Conservation (phyloP, 1,284 basidiomycete species). For the Salmacisia buchloeana region DNA sequence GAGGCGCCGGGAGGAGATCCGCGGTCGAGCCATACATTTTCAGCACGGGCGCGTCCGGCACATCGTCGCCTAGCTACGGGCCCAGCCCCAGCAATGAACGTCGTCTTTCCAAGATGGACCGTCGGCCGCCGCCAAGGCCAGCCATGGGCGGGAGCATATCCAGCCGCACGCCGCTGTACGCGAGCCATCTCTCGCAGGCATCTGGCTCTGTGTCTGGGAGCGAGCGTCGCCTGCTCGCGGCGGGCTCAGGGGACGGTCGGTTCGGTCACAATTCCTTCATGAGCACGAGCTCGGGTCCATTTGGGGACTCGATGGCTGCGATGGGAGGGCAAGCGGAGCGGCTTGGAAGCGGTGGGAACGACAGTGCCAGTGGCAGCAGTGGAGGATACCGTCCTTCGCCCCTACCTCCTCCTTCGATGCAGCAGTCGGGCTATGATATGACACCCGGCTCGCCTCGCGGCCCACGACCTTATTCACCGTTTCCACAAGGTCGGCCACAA, state of each 20-base stretch:
- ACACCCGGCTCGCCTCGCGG: not conserved
- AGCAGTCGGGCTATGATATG: not conserved
- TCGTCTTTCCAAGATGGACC: not conserved
- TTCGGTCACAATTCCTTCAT: not conserved
- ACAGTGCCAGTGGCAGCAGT: not conserved
- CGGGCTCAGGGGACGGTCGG: not conserved
- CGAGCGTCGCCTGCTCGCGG: not conserved
- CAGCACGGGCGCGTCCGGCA: not conserved
- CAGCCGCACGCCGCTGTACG: not conserved
- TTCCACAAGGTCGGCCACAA: too few species aligned
- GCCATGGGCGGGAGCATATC: not conserved
- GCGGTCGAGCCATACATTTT: not conserved
- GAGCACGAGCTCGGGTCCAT: constrained; percentile 4
- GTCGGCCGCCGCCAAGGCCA: not conserved
- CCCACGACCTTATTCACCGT: too few species aligned
- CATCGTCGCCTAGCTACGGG: not conserved
- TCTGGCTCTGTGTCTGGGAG: not conserved
- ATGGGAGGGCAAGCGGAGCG: not conserved
- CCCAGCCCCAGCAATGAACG: not conserved
- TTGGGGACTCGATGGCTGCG: not conserved
- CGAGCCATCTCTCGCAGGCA: not conserved
- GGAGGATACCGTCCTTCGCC: not conserved
- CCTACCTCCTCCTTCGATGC: not conserved
- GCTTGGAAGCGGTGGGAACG: not conserved
- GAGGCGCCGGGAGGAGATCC: not conserved